Base-by-base conservation (phyloP, 331 rosid genomes). In the Rhamnella rubrinervis region DNA sequence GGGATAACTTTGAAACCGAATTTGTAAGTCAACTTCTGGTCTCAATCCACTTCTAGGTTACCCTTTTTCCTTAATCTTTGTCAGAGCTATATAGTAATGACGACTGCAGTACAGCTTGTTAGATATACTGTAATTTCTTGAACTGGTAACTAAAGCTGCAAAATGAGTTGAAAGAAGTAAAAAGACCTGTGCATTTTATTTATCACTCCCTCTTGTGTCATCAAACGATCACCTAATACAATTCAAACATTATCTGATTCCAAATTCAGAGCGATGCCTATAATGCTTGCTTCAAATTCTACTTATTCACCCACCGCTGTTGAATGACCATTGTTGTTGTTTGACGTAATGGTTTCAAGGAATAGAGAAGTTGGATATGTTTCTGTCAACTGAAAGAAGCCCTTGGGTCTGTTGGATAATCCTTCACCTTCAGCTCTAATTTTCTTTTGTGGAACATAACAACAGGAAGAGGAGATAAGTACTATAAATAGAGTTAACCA, bases 1-100 rank as follows among this genome's bases (percentile, higher is more conserved):
- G 77, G 50, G 92, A 91, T 53, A 91, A 76, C 82, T 87, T 88
- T 58, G 98, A 88, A 84, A 69, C 72, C 25, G 98, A 93, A 80
- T 93, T 85, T 84, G 98, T 93, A 78, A 91, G 98, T 87, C 71
- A 62, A 53, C 28, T 53, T 71, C 64, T 58, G n/a, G 15, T 41
- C 66, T 60, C 41, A 57, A 18, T 18, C 50, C 57, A 19, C 59
- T 78, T 16, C 26, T 63, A 18, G 55, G 19, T 62, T 38, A 16
- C 51, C 18, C 52, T 28, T 12, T 18, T 76, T 59, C 12, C 35
- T 12, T 6, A 2, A 1, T 15, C 12, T 37, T 53, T 28, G 19
- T 20, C 18, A 51, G 35, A 31, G 35, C 35, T 31, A 31, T 31
- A 3, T 31, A 4, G 35, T 31, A 31, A 31, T 31, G 35, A 31